phyloP scores from a whole-genome alignment of 73 alveolate species.

The Paraurostyla sp. region DNA sequence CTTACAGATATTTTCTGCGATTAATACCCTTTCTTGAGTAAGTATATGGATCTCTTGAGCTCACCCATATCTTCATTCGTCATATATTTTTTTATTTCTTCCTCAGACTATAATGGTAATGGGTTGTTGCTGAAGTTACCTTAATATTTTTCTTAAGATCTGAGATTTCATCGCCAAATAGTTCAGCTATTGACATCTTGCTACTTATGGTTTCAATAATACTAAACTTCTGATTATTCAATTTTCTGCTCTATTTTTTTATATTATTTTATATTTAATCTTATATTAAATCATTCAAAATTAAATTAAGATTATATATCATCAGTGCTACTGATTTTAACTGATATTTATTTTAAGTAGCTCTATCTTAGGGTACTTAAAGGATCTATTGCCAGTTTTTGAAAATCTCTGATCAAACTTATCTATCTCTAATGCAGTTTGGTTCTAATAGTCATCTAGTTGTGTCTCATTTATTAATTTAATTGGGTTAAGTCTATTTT shows the following conservation, averaged over 20 bases:
- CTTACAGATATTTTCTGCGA: conserved; percentile 47
- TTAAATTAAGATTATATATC: background rate
- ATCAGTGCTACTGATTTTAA: background rate
- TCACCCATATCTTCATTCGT: conserved; percentile 54
- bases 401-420: conserved; percentile 28
- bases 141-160: conserved; percentile 49
- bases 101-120: conserved; percentile 34
- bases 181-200: conserved; percentile 34
- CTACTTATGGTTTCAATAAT: background rate
- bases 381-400: conserved; percentile 11
- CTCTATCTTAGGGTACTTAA: conserved; percentile 54
- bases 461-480: background rate
- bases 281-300: background rate
- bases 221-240: conserved; percentile 15
- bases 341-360: background rate
- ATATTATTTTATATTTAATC: background rate
- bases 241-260: conserved; percentile 39
- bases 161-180: conserved; percentile 55
- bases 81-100: conserved; percentile 54
- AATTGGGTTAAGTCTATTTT: background rate
- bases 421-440: conserved; percentile 25
- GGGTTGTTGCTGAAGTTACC: background rate
- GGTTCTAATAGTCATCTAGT: background rate
- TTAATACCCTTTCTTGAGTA: conserved; percentile 55
- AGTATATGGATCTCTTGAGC: conserved; percentile 36